Evolutionary conservation across 31 red algal species (phyloP), one percentile per base, ranked within the genome.

Genomic region (Asparagopsis taxiformis): DNA sequence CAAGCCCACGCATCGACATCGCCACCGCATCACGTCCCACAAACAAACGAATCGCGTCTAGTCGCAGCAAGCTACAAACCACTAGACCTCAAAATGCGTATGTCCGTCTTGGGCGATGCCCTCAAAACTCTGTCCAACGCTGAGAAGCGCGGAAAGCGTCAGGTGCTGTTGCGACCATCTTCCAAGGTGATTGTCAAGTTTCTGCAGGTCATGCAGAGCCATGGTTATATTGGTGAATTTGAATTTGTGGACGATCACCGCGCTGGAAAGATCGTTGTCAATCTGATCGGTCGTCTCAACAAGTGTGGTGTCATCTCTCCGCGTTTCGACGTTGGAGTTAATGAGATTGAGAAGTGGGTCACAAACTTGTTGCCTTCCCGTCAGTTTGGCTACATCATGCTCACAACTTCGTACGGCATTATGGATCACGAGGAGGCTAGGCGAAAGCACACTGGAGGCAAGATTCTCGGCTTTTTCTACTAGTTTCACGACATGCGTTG

Each of bases 201-300:
- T 58, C 59, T 99, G 57, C 96, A 94, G 53, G 77, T 99, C 55
- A 91, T 99, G 91, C 96, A 99, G 71, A 89, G 44, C 46, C 94
- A 97, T 72, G 94, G 93, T 23, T 99, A 99, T 76, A 95, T 99
- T 37, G 96, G 96, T 53, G 96, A 99, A 61, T 99, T 99, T 75
- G 91, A 87, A 49, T 52, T 69, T 38, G 87, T 99, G 3, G 96
- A 99, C 64, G 96, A 99, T 71, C 96, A 99, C 54, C 90, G 96
- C 30, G 56, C 87, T 0, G 91, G 91, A 9, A 99, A 99, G 89
- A 92, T 99, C 59, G 96, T 94, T 11, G 96, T 99, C 79, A 91
- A 92, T 41, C 80, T 99, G 34, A 94, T 92, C 44, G 96, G 96
- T 32, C 82, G 96, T 58, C 79, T 99, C 60, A 99, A 99, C 82